Base-by-base conservation (phyloP, 2,329 filamentous ascomycete genomes). In the Phialophora chinensis region DNA sequence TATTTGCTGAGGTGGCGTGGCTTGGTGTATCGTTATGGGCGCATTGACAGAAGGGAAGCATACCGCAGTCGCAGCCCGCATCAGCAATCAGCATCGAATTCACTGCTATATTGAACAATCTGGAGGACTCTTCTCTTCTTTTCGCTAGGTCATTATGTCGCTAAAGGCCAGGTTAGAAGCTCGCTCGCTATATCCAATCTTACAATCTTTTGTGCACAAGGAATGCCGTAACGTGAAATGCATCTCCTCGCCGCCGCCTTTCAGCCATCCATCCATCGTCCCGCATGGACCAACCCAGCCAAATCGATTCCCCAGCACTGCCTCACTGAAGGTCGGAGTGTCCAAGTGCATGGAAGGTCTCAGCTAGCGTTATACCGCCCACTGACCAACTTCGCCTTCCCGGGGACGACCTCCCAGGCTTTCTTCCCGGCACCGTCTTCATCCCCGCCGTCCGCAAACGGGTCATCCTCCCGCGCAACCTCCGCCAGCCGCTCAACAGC, bases 341-440 rank as follows among this genome's bases (percentile, higher is more conserved):
- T 50, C 47, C 20, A 14, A 50, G 10, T 27, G 49, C 10, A 5
- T 11, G 23, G 4, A 52, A 20, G 3, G n/a, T 31, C 57, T 75
- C 70, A 82, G 61, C 75, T 73, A 62, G 87, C 86, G 73, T 91
- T 87, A 77, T 95, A 96, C 79, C 89, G 91, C 55, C 91, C 92
- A 74, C 87, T 89, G 27, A 91, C 84, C 71, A 95, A 77, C 79
- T 89, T 93, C 77, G 86, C 87, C 62, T 84, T 80, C 4, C 86
- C 82, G 11, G 87, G 86, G 44, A 96, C 85, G 49, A 88, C 85
- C 31, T 85, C 84, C 92, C 92, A 96, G 52, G 60, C 44, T 35
- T 67, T 79, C 72, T 73, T 72, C 11, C 68, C 71, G 14, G 77
- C 74, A 60, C 73, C 62, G 25, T 69, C 49, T 23, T 69, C 69